These are phyloP conservation scores for Phytophthora colocasiae DNA, from an alignment of 352 stramenopile genomes.

Conservation along the genomic window DNA sequence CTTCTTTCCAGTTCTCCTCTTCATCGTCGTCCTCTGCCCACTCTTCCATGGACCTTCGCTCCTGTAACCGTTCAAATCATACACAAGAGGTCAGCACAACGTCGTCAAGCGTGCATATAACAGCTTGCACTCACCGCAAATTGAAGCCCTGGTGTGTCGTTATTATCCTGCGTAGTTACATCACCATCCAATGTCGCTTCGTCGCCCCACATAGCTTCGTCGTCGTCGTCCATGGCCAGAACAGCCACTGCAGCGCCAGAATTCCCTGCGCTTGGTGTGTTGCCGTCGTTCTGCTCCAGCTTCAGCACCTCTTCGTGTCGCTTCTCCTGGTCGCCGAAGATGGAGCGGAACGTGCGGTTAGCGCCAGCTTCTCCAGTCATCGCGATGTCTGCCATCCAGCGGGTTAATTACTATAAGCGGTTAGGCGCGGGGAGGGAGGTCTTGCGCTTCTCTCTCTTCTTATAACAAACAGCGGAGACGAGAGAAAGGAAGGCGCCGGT, in stretches of 20 bases:
- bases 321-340: slow-evolving; percentile 49
- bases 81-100: slow-evolving; percentile 10
- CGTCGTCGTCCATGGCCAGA: slow-evolving; percentile 35
- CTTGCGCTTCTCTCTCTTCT: slow-evolving; percentile 23
- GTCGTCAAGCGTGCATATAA: neutral
- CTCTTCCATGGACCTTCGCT: slow-evolving; percentile 70
- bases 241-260: slow-evolving; percentile 7
- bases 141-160: slow-evolving; percentile 27
- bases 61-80: slow-evolving; percentile 24
- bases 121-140: slow-evolving; percentile 32
- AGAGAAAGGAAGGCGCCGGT: slow-evolving; percentile 41
- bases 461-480: slow-evolving; percentile 27
- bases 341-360: slow-evolving; percentile 76
- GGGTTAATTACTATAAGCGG: neutral
- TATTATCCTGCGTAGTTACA: slow-evolving; percentile 21
- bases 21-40: slow-evolving; percentile 85
- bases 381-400: slow-evolving; percentile 40
- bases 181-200: slow-evolving; percentile 30
- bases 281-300: slow-evolving; percentile 31
- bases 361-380: slow-evolving; percentile 62
- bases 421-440: neutral
- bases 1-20: slow-evolving; percentile 82
- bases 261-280: neutral
- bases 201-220: slow-evolving; percentile 66
- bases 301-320: slow-evolving; percentile 32